A percentile compares a stretch with the other conserved stretches of the same genome.
phyloP scores from a whole-genome alignment of 106 monocot genomes.

The Apostasia ramifera region DNA sequence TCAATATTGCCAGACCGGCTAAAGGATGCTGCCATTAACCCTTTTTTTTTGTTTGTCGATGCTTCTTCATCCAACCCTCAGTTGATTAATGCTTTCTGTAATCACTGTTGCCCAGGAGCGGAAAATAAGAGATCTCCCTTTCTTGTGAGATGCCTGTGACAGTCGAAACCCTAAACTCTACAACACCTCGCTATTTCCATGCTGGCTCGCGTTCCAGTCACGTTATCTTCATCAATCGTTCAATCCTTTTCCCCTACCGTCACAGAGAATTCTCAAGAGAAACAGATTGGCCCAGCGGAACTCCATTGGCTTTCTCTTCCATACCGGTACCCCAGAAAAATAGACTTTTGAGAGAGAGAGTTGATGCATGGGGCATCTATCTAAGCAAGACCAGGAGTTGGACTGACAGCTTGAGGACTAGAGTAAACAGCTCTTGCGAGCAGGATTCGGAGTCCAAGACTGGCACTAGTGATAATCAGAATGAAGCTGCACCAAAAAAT shows the following conservation, averaged over 20 bases:
- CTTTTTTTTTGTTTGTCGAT: too few relatives aligned
- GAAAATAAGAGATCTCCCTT: not conserved
- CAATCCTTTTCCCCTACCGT: not conserved
- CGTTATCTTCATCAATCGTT: not conserved
- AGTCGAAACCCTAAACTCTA: not conserved
- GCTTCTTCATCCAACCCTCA: too few relatives aligned
- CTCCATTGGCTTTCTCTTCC: constrained; percentile 8
- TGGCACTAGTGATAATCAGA: constrained; percentile 3
- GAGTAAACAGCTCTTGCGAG: constrained; percentile 39
- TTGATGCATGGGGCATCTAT: constrained; percentile 22
- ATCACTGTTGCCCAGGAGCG: too few relatives aligned
- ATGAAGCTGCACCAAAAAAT: constrained; percentile 8
- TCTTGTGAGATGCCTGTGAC: not conserved
- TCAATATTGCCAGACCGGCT: too few relatives aligned
- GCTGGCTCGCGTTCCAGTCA: not conserved
- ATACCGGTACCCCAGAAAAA: not conserved
- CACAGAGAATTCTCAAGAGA: not conserved
- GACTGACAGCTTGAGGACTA: constrained; percentile 10
- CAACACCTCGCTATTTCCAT: constrained; percentile 2
- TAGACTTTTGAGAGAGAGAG: constrained; percentile 5
- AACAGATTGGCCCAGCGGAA: constrained; percentile 1
- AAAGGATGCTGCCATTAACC: too few relatives aligned
- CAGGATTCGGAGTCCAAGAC: constrained; percentile 26
- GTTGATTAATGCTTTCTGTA: too few relatives aligned
- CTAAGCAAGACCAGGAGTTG: constrained; percentile 7